Evolutionary conservation across 805 yeast species (phyloP), one percentile per base, ranked within the genome.

Genomic region (Cyberlindnera nakhonratchasimensis): DNA sequence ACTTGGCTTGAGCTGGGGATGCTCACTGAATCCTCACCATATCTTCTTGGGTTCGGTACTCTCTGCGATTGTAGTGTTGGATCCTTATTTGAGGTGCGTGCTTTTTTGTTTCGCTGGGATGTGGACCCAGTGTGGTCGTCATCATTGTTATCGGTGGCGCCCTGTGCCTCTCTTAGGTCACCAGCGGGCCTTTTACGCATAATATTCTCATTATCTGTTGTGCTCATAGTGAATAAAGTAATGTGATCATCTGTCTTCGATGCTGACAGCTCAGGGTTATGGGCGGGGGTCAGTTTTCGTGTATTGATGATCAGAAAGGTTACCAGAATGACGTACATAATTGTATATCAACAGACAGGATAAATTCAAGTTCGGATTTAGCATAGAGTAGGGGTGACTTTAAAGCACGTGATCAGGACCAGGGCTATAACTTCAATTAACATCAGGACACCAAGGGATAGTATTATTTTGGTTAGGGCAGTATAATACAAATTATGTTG

Each of bases 371-470:
- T n/a, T n/a, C n/a, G n/a, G n/a, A n/a, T n/a, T n/a, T n/a, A n/a
- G n/a, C n/a, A n/a, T n/a, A n/a, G n/a, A n/a, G 18, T 13, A 23
- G 29, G 29, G 18, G 34, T 21, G 34, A 12, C 13, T 39, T 18
- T 8, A 28, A 12, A 12, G 16, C 46, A 37, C 41, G 39, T 42
- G 45, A 32, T 17, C 7, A 25, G 5, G 20, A 14, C 21, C 20
- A 36, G 45, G 43, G 34, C 38, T 38, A 17, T 25, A 25, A 24
- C 26, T 14, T 30, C 29, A 29, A 14, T 3, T 11, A 20, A 39
- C 42, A 39, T n/a, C 38, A 17, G 23, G 13, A 29, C 40, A 37
- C 40, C 40, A 34, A 34, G n/a, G 11, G 10, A 11, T 6, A 18
- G 8, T 17, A n/a, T 19, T 20, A 7, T 5, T 12, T 23, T 7